Evolutionary conservation across 257 asterid genomes (phyloP).

Genomic region (Knoxia roxburghii): DNA sequence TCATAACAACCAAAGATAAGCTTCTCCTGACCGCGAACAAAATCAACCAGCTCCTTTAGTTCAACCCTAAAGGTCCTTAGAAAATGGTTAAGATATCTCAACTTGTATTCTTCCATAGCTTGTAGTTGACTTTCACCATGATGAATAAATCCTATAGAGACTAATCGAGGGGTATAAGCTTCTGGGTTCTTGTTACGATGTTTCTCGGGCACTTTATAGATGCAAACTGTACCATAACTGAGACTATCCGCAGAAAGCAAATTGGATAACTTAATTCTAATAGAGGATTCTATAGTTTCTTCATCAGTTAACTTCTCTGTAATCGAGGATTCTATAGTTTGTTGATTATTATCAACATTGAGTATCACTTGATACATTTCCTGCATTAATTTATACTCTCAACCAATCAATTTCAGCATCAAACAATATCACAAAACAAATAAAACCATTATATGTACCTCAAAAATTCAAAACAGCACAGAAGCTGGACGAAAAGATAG

Average conservation of each 20-base stretch:
- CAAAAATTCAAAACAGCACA: too few relatives aligned
- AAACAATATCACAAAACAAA: too few relatives aligned
- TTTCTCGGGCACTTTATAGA: slow-evolving; percentile 25
- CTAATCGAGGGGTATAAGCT: slow-evolving; percentile 27
- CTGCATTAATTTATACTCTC: background rate
- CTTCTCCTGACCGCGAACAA: slow-evolving; percentile 1
- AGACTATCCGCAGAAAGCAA: background rate
- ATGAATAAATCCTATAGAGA: slow-evolving; percentile 31
- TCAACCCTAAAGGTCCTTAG: slow-evolving; percentile 10
- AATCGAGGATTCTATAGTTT: too few relatives aligned
- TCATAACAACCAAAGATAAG: too few relatives aligned
- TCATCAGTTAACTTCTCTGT: background rate
- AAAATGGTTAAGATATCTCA: slow-evolving; percentile 25
- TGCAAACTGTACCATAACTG: slow-evolving; percentile 15
- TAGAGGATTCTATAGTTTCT: background rate
- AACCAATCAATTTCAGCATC: background rate
- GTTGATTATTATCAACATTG: background rate
- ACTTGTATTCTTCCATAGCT: slow-evolving; percentile 26
- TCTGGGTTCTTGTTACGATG: slow-evolving; percentile 20
- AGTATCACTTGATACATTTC: background rate
- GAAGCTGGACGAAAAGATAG: too few relatives aligned
- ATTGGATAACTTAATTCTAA: background rate
- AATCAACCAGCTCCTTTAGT: slow-evolving; percentile 10
- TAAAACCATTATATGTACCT: background rate
- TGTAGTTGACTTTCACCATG: slow-evolving; percentile 13